phyloP scores from a whole-genome alignment of 192 early-diverging fungal species.

The Umbelopsis sp. region DNA sequence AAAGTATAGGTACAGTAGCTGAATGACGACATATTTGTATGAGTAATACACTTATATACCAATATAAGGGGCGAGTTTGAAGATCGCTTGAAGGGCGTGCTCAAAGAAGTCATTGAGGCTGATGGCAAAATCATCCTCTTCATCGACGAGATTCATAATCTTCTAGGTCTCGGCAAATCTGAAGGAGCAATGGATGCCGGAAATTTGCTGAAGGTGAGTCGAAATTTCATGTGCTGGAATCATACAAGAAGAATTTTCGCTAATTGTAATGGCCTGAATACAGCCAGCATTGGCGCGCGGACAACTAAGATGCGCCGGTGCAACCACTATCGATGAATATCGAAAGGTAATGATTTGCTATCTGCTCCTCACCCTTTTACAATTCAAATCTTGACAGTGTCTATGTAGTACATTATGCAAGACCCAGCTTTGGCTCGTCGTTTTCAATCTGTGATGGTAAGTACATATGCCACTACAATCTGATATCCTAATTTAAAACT shows the following conservation, averaged over 20 bases:
- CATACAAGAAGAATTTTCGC: too few relatives aligned
- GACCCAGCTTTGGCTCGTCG: constrained; percentile 76
- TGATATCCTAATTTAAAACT: neutral
- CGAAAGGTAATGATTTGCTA: constrained; percentile 42
- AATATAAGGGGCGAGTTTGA: constrained; percentile 75
- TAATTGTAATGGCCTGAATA: neutral
- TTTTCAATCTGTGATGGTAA: constrained; percentile 76
- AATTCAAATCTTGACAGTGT: neutral
- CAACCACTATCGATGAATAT: constrained; percentile 83
- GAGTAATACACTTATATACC: neutral
- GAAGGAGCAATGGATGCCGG: constrained; percentile 81
- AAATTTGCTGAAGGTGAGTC: constrained; percentile 69
- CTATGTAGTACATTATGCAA: constrained; percentile 57
- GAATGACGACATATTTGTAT: neutral
- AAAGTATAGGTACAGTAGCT: constrained; percentile 59
- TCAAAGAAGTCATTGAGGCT: constrained; percentile 69
- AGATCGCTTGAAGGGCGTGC: constrained; percentile 75
- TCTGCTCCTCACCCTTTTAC: neutral
- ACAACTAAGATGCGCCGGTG: constrained; percentile 71
- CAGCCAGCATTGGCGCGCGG: constrained; percentile 76
- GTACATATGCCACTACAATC: constrained; percentile 26
- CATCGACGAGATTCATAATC: constrained; percentile 79
- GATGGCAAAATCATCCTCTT: constrained; percentile 80
- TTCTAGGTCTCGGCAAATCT: constrained; percentile 74
- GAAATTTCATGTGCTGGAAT: neutral